phyloP scores from a whole-genome alignment of 805 yeast genomes.

The Metschnikowia hibisci region DNA sequence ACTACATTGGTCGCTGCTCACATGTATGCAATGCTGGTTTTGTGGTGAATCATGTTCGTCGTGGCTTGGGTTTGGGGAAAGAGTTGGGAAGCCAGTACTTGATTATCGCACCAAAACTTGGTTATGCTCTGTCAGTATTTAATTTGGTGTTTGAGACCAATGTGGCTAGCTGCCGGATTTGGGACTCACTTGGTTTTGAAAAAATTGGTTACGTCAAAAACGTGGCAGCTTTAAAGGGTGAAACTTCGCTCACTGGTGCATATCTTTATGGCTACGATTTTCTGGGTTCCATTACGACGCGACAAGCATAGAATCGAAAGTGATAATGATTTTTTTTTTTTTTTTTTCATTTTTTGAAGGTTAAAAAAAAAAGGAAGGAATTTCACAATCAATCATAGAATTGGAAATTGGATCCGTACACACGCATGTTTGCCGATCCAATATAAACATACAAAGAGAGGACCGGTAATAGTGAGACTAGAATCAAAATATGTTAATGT shows the following conservation, averaged over 20 bases:
- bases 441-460: too few relatives aligned
- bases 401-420: too few relatives aligned
- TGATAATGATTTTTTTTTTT: too few relatives aligned
- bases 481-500: too few relatives aligned
- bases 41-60: conserved; percentile 51
- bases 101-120: conserved; percentile 69
- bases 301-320: too few relatives aligned
- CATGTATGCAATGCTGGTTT: conserved; percentile 90
- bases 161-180: conserved; percentile 65
- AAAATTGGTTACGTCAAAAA: conserved; percentile 69
- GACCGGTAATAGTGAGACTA: too few relatives aligned
- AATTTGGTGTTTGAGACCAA: conserved; percentile 84
- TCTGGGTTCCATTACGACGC: background rate
- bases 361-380: too few relatives aligned
- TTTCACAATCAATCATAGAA: too few relatives aligned
- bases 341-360: too few relatives aligned
- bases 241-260: conserved; percentile 66
- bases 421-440: too few relatives aligned
- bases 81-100: conserved; percentile 67
- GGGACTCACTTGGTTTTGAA: conserved; percentile 83
- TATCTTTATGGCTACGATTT: conserved; percentile 69
- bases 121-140: conserved; percentile 80
- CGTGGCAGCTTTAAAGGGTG: conserved; percentile 72
- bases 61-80: conserved; percentile 70
- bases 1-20: conserved; percentile 78